These are phyloP conservation scores for Rosa lucieae DNA, from an alignment of 306 rosid genomes.

Conservation along the genomic window DNA sequence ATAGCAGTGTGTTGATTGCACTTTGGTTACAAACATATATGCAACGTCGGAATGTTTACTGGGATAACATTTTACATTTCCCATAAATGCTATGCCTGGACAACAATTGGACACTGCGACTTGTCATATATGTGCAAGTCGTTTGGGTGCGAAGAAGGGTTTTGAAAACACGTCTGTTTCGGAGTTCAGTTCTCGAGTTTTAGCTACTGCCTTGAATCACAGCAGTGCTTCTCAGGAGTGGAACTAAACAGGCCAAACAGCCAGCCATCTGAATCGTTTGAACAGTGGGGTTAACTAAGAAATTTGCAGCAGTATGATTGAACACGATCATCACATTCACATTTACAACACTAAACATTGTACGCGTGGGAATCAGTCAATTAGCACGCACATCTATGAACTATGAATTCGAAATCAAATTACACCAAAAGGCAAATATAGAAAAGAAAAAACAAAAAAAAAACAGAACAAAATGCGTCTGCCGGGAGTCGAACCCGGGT, in stretches of 20 bases:
- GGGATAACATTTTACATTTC: background rate
- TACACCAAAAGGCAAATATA: too few species aligned
- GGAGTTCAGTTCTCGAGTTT: background rate
- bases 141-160: background rate
- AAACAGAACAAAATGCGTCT: background rate
- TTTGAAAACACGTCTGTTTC: background rate
- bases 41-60: background rate
- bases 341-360: too few species aligned
- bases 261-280: background rate
- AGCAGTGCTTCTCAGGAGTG: background rate
- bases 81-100: background rate
- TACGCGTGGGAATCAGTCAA: too few species aligned
- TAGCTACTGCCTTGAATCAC: background rate
- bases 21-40: background rate
- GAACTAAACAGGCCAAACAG: background rate
- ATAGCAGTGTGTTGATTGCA: background rate
- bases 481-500: slow-evolving; percentile 50
- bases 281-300: too few species aligned
- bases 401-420: too few species aligned
- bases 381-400: too few species aligned
- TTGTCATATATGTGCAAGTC: background rate
- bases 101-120: background rate
- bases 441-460: background rate
- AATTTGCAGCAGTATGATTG: background rate
- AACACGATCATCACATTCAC: background rate